phyloP scores from a whole-genome alignment of 2,329 filamentous ascomycete genomes.

The Aureobasidium leucospermi region DNA sequence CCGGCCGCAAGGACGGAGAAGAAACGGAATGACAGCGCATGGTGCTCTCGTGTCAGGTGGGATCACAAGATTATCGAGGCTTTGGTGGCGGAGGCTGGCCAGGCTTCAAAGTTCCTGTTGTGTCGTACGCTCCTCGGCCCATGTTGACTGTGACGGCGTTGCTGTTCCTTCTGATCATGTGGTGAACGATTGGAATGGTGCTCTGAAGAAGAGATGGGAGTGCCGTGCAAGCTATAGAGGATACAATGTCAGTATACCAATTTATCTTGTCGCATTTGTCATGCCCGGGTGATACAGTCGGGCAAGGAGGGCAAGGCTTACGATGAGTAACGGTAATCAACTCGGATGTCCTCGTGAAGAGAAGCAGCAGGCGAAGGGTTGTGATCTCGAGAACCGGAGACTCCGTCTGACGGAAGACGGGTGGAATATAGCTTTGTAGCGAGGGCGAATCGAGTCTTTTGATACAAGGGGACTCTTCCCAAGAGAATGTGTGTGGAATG shows the following conservation, averaged over 20 bases:
- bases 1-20: slow-evolving; percentile 5
- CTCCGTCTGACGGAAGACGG: slow-evolving; percentile 2
- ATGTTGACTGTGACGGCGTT: slow-evolving; percentile 35
- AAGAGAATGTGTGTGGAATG: slow-evolving; percentile 12
- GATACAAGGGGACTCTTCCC: slow-evolving; percentile 5
- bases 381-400: background rate
- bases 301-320: slow-evolving; percentile 12
- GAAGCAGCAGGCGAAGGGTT: background rate
- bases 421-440: background rate
- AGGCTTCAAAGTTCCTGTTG: slow-evolving; percentile 42
- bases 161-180: slow-evolving; percentile 37
- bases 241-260: slow-evolving; percentile 2
- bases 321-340: slow-evolving; percentile 11
- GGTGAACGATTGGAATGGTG: background rate
- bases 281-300: slow-evolving; percentile 8
- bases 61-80: slow-evolving; percentile 12
- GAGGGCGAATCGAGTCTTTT: slow-evolving; percentile 10
- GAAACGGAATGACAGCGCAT: slow-evolving; percentile 4
- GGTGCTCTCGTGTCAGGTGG: background rate
- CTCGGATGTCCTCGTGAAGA: slow-evolving; percentile 10
- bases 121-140: slow-evolving; percentile 44
- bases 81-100: slow-evolving; percentile 31
- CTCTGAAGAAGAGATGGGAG: slow-evolving; percentile 1
- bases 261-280: slow-evolving; percentile 4
- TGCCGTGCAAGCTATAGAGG: background rate